A percentile compares a stretch with the other conserved stretches of the same genome.
Evolutionary conservation across 2,329 filamentous ascomycete species (phyloP).

Genomic region (Capronia coronata): DNA sequence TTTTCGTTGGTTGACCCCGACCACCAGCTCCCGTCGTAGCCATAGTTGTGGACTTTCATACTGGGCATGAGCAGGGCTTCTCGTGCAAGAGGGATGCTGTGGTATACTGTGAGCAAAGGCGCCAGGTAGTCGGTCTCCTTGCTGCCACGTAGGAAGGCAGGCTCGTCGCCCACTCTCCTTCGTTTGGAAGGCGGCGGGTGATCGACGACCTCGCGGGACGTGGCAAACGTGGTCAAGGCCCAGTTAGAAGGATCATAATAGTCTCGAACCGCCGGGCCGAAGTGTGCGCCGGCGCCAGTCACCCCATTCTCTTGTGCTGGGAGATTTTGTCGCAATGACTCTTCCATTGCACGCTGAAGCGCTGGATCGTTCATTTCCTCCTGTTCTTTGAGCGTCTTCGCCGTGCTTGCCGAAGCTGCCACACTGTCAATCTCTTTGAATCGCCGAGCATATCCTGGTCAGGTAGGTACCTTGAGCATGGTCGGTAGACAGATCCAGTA

Average conservation of each 20-base stretch:
- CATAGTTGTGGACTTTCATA: slow-evolving; percentile 46
- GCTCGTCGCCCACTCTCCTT: slow-evolving; percentile 44
- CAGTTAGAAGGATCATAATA: slow-evolving; percentile 50
- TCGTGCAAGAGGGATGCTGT: slow-evolving; percentile 53
- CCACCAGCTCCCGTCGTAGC: slow-evolving; percentile 56
- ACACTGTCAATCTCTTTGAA: slow-evolving; percentile 1
- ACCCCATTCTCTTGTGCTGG: slow-evolving; percentile 53
- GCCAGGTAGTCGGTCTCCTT: slow-evolving; percentile 50
- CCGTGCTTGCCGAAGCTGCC: slow-evolving; percentile 26
- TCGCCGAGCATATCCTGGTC: neutral
- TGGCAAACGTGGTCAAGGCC: slow-evolving; percentile 49
- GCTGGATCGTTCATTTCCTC: slow-evolving; percentile 39
- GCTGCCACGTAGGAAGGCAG: slow-evolving; percentile 53
- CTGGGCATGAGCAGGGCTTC: slow-evolving; percentile 51
- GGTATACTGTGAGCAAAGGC: slow-evolving; percentile 55
- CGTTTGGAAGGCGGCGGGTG: slow-evolving; percentile 49
- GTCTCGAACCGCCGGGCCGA: slow-evolving; percentile 50
- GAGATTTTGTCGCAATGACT: slow-evolving; percentile 40
- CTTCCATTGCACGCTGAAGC: slow-evolving; percentile 42
- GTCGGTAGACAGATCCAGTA: slow-evolving; percentile 29
- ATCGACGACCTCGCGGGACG: slow-evolving; percentile 48
- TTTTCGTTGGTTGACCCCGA: slow-evolving; percentile 48
- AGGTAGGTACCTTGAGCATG: slow-evolving; percentile 30
- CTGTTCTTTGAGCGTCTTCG: slow-evolving; percentile 32
- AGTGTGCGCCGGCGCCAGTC: slow-evolving; percentile 39